phyloP scores from a whole-genome alignment of 2,329 filamentous ascomycete genomes.

The Claviceps paspali region DNA sequence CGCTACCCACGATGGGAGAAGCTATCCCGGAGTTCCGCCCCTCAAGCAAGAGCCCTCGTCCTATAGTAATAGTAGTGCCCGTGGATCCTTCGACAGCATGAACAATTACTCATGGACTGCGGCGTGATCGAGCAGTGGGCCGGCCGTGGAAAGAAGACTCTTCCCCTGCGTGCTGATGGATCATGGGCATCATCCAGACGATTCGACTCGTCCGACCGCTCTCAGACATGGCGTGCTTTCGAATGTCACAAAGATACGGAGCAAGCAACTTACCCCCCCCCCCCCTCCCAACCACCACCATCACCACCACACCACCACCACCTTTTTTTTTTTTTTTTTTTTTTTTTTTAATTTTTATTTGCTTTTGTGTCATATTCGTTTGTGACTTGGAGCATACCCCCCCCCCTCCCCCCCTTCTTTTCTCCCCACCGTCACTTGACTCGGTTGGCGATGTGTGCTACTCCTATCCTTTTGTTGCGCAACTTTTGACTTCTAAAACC shows the following conservation, averaged over 20 bases:
- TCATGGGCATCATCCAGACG: neutral
- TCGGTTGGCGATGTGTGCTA: no score
- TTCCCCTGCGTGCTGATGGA: neutral
- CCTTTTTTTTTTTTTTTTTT: no score
- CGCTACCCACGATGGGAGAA: conserved; percentile 23
- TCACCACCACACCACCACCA: no score
- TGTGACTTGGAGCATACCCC: no score
- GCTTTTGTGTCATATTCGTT: no score
- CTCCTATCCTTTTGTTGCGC: no score
- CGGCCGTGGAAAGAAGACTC: neutral
- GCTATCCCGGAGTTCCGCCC: conserved; percentile 12
- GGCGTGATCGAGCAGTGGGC: conserved; percentile 18
- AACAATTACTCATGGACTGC: conserved; percentile 44
- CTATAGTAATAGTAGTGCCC: conserved; percentile 23
- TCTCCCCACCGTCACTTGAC: no score
- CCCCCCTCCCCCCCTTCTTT: no score
- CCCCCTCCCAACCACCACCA: no score
- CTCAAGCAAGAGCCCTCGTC: conserved; percentile 22
- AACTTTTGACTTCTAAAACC: no score
- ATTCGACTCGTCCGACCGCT: neutral
- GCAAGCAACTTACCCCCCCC: no score
- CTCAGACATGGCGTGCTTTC: neutral
- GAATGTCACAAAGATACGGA: neutral
- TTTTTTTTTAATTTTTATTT: no score
- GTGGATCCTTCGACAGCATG: conserved; percentile 32